Conservation (phyloP, 441 rosid genomes). For the Adansonia madagascariensis region DNA sequence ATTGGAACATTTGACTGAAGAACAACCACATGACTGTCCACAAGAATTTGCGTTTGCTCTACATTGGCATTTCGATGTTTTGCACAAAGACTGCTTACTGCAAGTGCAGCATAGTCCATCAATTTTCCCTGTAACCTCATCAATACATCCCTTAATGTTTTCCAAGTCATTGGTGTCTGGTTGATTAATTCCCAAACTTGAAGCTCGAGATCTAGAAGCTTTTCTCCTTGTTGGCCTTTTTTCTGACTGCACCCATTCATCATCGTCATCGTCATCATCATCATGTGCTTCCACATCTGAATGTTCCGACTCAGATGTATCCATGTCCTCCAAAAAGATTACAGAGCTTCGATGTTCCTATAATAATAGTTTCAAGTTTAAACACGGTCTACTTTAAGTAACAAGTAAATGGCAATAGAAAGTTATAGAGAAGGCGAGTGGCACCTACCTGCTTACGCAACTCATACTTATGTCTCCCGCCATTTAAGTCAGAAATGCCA, state of each 20-base stretch:
- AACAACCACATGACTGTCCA: constrained; percentile 71
- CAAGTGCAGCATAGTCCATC: constrained; percentile 67
- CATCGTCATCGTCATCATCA: constrained; percentile 48
- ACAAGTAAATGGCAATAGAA: neutral
- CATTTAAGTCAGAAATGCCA: constrained; percentile 31
- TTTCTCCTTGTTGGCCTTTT: constrained; percentile 45
- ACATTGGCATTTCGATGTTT: constrained; percentile 83
- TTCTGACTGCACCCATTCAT: constrained; percentile 52
- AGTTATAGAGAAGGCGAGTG: neutral
- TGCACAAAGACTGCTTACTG: constrained; percentile 66
- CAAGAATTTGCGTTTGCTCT: constrained; percentile 64
- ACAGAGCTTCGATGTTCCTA: constrained; percentile 61
- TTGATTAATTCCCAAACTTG: constrained; percentile 39
- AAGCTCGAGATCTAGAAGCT: constrained; percentile 44
- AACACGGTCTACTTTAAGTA: neutral
- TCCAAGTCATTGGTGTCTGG: constrained; percentile 37
- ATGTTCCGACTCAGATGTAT: constrained; percentile 76
- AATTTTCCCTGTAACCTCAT: constrained; percentile 37
- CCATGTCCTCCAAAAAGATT: constrained; percentile 79
- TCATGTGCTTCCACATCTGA: constrained; percentile 52
- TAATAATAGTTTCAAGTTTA: neutral
- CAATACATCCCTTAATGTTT: constrained; percentile 33
- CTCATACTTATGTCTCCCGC: constrained; percentile 48
- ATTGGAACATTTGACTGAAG: constrained; percentile 66
- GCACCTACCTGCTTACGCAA: constrained; percentile 60